phyloP scores from a whole-genome alignment of 164 flowering plant species.

The Vitis rupestris region DNA sequence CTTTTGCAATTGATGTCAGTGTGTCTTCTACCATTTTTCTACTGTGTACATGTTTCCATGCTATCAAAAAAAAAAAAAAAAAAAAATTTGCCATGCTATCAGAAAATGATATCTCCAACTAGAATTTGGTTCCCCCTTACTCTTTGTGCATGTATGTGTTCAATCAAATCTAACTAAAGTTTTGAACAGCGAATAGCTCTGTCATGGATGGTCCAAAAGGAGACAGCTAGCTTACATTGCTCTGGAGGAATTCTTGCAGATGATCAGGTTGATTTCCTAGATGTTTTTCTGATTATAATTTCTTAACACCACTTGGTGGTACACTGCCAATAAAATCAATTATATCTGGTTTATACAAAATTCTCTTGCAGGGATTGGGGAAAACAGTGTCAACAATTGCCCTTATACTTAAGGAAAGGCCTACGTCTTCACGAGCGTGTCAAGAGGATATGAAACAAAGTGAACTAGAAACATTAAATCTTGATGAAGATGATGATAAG shows the following conservation, averaged over 20 bases:
- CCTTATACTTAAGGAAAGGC: conserved; percentile 82
- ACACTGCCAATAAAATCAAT: neutral
- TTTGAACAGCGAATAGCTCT: conserved; percentile 78
- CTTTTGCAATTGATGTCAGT: neutral
- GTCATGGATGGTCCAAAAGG: conserved; percentile 93
- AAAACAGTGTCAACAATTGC: conserved; percentile 92
- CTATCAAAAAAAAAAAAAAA: neutral
- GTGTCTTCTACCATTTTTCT: neutral
- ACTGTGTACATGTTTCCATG: no score
- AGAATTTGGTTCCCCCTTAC: neutral
- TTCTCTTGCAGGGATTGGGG: conserved; percentile 71
- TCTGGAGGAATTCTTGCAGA: conserved; percentile 95
- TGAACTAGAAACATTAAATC: conserved; percentile 50
- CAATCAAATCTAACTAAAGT: conserved; percentile 9
- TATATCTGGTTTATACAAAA: neutral
- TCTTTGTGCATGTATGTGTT: neutral
- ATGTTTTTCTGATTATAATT: neutral
- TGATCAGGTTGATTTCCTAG: conserved; percentile 65
- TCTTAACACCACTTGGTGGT: neutral
- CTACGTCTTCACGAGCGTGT: conserved; percentile 43
- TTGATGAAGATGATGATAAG: conserved; percentile 74
- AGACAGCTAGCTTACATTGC: conserved; percentile 56
- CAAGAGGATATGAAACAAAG: conserved; percentile 19
- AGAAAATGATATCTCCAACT: neutral
- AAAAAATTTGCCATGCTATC: neutral